A percentile compares a stretch with the other conserved stretches of the same genome.
phyloP scores from a whole-genome alignment of 2,329 filamentous ascomycete species.

The Colletotrichum sp. region DNA sequence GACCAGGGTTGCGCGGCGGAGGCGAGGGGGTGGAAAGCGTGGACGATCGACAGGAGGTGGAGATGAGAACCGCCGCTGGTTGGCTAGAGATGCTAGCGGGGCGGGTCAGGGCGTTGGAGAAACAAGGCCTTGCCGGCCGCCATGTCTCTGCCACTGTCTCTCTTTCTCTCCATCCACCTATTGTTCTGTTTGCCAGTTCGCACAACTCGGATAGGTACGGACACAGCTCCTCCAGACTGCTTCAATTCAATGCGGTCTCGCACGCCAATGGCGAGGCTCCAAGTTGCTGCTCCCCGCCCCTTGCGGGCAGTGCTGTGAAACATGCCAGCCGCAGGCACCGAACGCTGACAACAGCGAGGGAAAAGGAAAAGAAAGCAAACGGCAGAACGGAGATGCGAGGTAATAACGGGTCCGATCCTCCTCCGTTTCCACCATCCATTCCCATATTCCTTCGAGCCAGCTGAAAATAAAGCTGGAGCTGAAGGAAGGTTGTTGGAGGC shows the following conservation, averaged over 20 bases:
- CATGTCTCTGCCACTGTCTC: background rate
- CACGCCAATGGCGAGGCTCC: background rate
- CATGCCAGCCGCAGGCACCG: background rate
- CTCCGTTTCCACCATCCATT: background rate
- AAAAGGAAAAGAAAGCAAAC: background rate
- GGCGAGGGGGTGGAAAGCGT: background rate
- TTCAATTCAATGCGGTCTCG: background rate
- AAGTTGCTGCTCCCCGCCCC: background rate
- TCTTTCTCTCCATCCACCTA: background rate
- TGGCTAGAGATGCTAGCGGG: background rate
- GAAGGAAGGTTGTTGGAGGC: background rate
- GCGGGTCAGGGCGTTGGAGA: background rate
- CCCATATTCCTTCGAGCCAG: background rate
- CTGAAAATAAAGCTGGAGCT: background rate
- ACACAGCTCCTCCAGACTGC: background rate
- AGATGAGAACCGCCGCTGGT: background rate
- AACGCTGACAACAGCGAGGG: background rate
- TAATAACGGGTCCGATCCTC: background rate
- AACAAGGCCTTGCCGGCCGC: background rate
- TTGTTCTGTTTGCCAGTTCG: background rate
- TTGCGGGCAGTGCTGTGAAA: background rate
- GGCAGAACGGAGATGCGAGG: background rate
- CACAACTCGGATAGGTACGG: background rate
- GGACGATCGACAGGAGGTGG: constrained; percentile 20
- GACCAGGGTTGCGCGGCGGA: background rate